Conservation (phyloP, 1,284 basidiomycete genomes). For the Papiliotrema flavescens region DNA sequence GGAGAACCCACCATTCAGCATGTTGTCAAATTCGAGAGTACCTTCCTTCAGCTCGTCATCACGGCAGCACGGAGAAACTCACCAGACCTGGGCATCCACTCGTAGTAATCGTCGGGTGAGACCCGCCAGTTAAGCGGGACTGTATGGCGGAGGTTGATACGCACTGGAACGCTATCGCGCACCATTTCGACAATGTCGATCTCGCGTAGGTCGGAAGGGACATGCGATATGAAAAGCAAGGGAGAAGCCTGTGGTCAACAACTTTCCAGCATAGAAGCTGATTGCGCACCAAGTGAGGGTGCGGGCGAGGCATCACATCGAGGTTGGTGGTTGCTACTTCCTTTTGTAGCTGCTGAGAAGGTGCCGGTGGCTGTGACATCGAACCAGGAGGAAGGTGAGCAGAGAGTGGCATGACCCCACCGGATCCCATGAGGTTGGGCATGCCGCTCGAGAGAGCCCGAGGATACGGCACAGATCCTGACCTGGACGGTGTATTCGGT, state of each 20-base stretch:
- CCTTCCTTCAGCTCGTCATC: constrained; percentile 4
- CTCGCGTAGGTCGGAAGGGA: constrained; percentile 24
- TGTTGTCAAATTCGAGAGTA: constrained; percentile 20
- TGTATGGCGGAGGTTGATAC: constrained; percentile 19
- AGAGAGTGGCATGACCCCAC: too few species aligned
- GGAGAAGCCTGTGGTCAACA: constrained; percentile 7
- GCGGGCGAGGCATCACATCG: constrained; percentile 6
- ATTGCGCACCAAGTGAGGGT: constrained; percentile 14
- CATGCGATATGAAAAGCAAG: constrained; percentile 27
- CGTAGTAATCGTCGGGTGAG: constrained; percentile 33
- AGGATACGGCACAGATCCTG: too few species aligned
- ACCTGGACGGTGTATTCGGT: too few species aligned
- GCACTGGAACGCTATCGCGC: constrained; percentile 20
- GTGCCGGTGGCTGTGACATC: too few species aligned
- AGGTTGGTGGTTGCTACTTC: background rate
- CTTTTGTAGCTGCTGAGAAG: too few species aligned
- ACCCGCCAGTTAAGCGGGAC: constrained; percentile 21
- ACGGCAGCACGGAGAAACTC: too few species aligned
- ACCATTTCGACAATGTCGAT: constrained; percentile 22
- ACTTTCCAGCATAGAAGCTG: background rate
- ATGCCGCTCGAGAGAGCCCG: too few species aligned
- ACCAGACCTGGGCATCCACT: constrained; percentile 41
- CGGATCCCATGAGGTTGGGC: too few species aligned
- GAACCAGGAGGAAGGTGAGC: too few species aligned
- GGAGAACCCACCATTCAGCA: constrained; percentile 15